Base-by-base conservation (phyloP, 495 filamentous ascomycete genomes). In the Rostrohypoxylon terebratum region DNA sequence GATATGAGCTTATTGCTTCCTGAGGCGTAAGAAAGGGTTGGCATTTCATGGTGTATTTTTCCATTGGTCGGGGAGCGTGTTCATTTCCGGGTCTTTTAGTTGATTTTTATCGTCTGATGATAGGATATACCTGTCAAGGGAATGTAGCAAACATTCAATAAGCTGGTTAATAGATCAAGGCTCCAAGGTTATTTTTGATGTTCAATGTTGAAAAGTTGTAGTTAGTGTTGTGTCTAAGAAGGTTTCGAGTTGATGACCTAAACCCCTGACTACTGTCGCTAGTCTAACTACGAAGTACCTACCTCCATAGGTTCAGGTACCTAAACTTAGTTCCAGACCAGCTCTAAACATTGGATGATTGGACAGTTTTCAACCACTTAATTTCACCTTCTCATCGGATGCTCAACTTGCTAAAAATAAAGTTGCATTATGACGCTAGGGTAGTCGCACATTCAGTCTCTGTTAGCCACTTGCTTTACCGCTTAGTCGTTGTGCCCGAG, bases 401-500 rank as follows among this genome's bases (percentile, higher is more conserved):
- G 51, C 21, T 55, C 5, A 55, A 20, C 28, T 45, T 28, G 20
- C 21, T 25, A 59, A 59, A 59, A 59, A 44, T 42, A 45, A 16
- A n/a, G 36, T 45, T 28, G 3, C n/a, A 45, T 1, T n/a, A 20
- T 58, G 57, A 20, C 34, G 57, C 45, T 63, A 13, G 45, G 16
- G 42, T 34, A 4, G 60, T 34, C 60, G 45, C 31, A 63, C 8
- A 16, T 14, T 63, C n/a, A 53, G 20, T 21, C 38, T 25, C 18
- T 28, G 7, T 13, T 13, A 38, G 13, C 59, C 42, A 61, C 31
- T 51, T 4, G 18, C 44, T 51, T 33, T 33, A 28, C 45, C 47
- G 47, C 50, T 25, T 18, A 16, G 18, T 47, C 45, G 44, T 25
- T 40, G 23, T 28, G 57, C 38, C 31, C 31, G 18, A 45, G 25